Base-by-base conservation (phyloP, 805 yeast genomes). In the Cyberlindnera mycetangii region DNA sequence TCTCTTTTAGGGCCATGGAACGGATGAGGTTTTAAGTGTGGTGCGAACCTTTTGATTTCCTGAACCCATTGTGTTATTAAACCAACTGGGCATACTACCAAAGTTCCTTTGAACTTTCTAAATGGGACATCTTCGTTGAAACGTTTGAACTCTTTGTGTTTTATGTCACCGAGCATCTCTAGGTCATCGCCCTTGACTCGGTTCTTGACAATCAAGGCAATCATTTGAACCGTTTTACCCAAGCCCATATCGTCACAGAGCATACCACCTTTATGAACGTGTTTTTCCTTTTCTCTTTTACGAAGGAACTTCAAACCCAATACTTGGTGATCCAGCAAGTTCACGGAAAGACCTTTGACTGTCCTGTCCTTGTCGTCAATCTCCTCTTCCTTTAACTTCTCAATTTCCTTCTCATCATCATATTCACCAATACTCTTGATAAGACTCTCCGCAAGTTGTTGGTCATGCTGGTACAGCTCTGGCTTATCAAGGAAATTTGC, bases 191-290 rank as follows among this genome's bases (percentile, higher is more conserved):
- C 51, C n/a, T 43, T 22, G 3, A 59, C 50, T 18, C 32, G 39
- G 47, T 70, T 66, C 6, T 66, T 62, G 18, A 69, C 51, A 51
- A 72, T 68, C 48, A 88, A 66, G 0, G 93, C 84, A 33, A 81
- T 68, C 12, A 86, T 78, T 64, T 88, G 96, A 38, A 88, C 78
- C 0, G 96, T 88, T 57, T 88, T 88, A 41, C 96, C 96, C 14
- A 88, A 68, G 15, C 96, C 96, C 96, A 88, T 88, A 64, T 85
- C 95, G 60, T 87, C 96, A 57, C 93, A 87, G 32, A 87, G 66
- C n/a, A 81, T 41, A 3, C 85, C 87, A 22, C 86, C 86, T 45
- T 68, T 71, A 16, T 49, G 52, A 2, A 46, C 36, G 3, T 54
- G 40, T 15, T 45, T 44, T 1, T 47, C 48, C 17, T 39, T 45